Conservation (phyloP, 2,329 filamentous ascomycete species). For the Paramyrothecium roridum region DNA sequence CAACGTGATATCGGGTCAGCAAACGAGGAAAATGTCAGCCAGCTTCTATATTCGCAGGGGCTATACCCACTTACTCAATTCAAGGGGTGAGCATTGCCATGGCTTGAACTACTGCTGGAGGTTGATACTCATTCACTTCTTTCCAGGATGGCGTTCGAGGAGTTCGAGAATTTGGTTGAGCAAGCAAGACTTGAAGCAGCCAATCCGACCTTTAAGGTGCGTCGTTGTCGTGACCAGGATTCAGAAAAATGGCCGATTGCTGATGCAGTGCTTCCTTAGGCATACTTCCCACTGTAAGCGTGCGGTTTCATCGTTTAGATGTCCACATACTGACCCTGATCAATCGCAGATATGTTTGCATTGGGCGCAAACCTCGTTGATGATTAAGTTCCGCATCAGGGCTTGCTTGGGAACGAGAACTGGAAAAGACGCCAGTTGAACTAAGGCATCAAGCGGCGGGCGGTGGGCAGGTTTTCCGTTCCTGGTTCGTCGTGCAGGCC, state of each 20-base stretch:
- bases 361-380: slow-evolving; percentile 51
- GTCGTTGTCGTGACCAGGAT: slow-evolving; percentile 6
- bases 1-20: slow-evolving; percentile 49
- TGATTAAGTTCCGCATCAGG: slow-evolving; percentile 3
- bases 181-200: slow-evolving; percentile 52
- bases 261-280: slow-evolving; percentile 29
- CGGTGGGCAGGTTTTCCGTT: too few relatives aligned
- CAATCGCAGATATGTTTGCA: slow-evolving; percentile 54
- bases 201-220: slow-evolving; percentile 54
- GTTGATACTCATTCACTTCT: slow-evolving; percentile 2
- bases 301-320: slow-evolving; percentile 8
- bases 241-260: too few relatives aligned
- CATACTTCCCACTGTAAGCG: slow-evolving; percentile 59
- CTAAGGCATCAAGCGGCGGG: too few relatives aligned
- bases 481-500: too few relatives aligned
- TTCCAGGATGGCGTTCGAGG: slow-evolving; percentile 52
- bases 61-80: slow-evolving; percentile 54
- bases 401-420: too few relatives aligned
- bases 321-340: neutral
- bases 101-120: neutral
- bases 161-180: slow-evolving; percentile 54
- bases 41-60: slow-evolving; percentile 51
- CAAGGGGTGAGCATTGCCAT: slow-evolving; percentile 35
- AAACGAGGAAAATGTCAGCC: slow-evolving; percentile 53
- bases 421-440: too few relatives aligned